Percentiles rank a stretch among this genome's conserved stretches.
These are phyloP conservation scores for Penicillium alfredii DNA, from an alignment of 495 filamentous ascomycete genomes.

Conservation along the genomic window DNA sequence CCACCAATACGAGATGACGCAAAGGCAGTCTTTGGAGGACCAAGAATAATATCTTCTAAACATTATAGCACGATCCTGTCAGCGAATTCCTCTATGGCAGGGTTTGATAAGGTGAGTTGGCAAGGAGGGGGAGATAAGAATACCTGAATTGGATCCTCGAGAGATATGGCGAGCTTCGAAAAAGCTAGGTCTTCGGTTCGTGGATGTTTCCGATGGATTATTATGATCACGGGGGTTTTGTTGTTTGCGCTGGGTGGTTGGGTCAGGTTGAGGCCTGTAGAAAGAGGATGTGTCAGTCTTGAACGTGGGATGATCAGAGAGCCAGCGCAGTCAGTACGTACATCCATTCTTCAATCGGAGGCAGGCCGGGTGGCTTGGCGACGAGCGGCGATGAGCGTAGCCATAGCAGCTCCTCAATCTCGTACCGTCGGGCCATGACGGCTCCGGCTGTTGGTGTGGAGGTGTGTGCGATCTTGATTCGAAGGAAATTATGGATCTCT, in stretches of 20 bases:
- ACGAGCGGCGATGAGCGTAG: constrained; percentile 82
- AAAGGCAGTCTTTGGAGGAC: constrained; percentile 81
- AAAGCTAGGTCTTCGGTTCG: constrained; percentile 51
- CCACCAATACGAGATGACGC: constrained; percentile 63
- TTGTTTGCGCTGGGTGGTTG: constrained; percentile 44
- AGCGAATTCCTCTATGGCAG: constrained; percentile 13
- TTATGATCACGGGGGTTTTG: constrained; percentile 40
- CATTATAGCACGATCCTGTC: constrained; percentile 5
- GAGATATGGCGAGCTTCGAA: constrained; percentile 59
- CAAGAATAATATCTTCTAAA: constrained; percentile 80
- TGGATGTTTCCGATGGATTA: constrained; percentile 31
- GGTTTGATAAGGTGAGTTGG: constrained; percentile 14
- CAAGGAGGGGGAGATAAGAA: constrained; percentile 4
- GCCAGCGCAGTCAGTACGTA: constrained; percentile 12
- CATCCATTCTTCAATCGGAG: constrained; percentile 97
- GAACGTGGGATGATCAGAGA: constrained; percentile 14
- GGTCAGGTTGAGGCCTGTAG: constrained; percentile 41
- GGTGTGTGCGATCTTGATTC: constrained; percentile 25
- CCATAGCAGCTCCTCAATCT: constrained; percentile 67
- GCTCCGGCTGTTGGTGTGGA: constrained; percentile 16
- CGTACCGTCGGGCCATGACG: constrained; percentile 62
- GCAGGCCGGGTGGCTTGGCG: constrained; percentile 70
- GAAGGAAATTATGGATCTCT: constrained; percentile 23
- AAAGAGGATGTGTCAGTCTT: constrained; percentile 22
- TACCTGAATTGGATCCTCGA: constrained; percentile 55